Evolutionary conservation across 176 grass and related monocot species (phyloP).

Genomic region (Pontederia paniculata): DNA sequence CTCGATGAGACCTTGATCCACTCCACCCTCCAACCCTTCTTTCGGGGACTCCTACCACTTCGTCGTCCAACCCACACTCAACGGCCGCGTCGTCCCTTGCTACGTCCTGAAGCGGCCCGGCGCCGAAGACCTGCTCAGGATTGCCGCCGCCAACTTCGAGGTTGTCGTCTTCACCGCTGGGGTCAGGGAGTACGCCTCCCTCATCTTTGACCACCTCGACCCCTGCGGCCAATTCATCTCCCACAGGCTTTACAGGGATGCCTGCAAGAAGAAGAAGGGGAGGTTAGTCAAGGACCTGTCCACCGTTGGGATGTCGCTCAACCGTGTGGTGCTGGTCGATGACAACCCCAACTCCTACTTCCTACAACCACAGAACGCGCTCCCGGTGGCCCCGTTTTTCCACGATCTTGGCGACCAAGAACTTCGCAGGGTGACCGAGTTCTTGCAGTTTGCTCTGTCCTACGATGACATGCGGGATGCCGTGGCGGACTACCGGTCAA

Average conservation of each 20-base stretch:
- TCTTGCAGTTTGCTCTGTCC: conserved; percentile 30
- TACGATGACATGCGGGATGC: conserved; percentile 59
- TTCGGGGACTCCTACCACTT: conserved; percentile 54
- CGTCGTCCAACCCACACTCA: conserved; percentile 56
- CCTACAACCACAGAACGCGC: conserved; percentile 65
- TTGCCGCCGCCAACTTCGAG: conserved; percentile 43
- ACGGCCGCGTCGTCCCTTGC: conserved; percentile 49
- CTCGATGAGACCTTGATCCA: conserved; percentile 93
- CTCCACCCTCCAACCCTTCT: conserved; percentile 43
- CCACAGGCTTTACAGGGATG: conserved; percentile 67
- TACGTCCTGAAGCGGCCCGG: conserved; percentile 68
- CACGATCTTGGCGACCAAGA: conserved; percentile 48
- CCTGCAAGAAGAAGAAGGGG: conserved; percentile 54
- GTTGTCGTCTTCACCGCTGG: conserved; percentile 75
- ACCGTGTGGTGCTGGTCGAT: conserved; percentile 59
- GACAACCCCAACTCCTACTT: conserved; percentile 83
- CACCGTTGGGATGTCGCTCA: conserved; percentile 31
- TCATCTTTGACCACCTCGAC: conserved; percentile 62
- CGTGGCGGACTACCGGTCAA: conserved; percentile 34
- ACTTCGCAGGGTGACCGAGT: conserved; percentile 43
- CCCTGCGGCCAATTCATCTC: conserved; percentile 37
- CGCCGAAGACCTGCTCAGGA: conserved; percentile 46
- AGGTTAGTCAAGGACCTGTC: conserved; percentile 85
- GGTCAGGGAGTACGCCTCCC: conserved; percentile 58
- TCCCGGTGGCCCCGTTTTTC: conserved; percentile 53